Evolutionary conservation across 2,329 filamentous ascomycete genomes (phyloP).

Genomic region (Aspergillus tubingensis): DNA sequence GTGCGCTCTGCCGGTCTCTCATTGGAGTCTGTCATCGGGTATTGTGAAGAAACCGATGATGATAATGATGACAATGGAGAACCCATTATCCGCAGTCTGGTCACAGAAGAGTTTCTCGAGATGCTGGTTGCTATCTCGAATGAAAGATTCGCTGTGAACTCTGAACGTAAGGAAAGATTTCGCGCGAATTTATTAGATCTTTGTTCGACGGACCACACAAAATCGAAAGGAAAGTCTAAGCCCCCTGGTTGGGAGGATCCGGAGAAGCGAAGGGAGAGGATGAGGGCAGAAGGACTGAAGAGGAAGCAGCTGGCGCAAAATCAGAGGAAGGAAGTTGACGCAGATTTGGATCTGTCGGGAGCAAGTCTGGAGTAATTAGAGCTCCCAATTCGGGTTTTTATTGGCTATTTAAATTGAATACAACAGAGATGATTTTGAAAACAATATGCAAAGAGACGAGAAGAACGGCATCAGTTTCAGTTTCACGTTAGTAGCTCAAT

Average conservation of each 20-base stretch:
- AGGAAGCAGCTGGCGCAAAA: constrained; percentile 32
- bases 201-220: constrained; percentile 16
- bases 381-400: not conserved
- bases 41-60: constrained; percentile 30
- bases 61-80: constrained; percentile 33
- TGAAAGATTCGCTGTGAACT: constrained; percentile 52
- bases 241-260: constrained; percentile 41
- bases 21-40: constrained; percentile 79
- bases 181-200: constrained; percentile 30
- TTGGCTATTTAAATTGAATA: not conserved
- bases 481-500: no score
- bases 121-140: constrained; percentile 71
- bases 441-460: not conserved
- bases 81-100: constrained; percentile 54
- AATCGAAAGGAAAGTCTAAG: constrained; percentile 25
- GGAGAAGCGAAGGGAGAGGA: constrained; percentile 40
- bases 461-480: no score
- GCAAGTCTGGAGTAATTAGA: not conserved
- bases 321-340: constrained; percentile 11
- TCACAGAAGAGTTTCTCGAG: constrained; percentile 67
- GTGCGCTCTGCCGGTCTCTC: constrained; percentile 80
- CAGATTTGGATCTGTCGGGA: not conserved
- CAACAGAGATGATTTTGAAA: not conserved
- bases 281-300: constrained; percentile 43
- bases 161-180: constrained; percentile 44